phyloP scores from a whole-genome alignment of 768 basidiomycete genomes.

The Suillus cothurnatus region DNA sequence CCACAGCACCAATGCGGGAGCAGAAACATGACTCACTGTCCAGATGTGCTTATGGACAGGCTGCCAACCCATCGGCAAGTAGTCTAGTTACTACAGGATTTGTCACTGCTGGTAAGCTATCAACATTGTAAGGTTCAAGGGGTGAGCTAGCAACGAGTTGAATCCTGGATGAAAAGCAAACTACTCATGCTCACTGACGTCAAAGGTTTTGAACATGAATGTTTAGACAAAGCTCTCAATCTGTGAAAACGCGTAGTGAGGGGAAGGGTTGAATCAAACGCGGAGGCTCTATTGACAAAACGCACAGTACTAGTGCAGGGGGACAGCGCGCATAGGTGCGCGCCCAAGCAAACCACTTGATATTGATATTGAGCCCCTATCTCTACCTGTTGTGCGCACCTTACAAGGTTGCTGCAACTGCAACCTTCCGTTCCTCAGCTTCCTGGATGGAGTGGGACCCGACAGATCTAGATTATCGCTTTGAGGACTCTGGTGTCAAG shows the following conservation, averaged over 20 bases:
- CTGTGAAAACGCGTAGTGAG: no score
- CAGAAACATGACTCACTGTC: not conserved
- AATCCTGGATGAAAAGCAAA: not conserved
- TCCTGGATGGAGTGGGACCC: not conserved
- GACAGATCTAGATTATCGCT: not conserved
- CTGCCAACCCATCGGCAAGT: not conserved
- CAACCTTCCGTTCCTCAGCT: not conserved
- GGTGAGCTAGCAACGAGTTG: not conserved
- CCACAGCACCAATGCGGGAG: not conserved
- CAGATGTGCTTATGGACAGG: not conserved
- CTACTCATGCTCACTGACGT: not conserved
- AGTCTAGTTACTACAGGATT: not conserved
- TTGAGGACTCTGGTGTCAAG: not conserved
- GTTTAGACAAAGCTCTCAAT: no score
- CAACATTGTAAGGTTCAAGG: not conserved
- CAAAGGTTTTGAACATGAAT: no score
- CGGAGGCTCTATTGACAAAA: no score
- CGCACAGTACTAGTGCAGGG: no score
- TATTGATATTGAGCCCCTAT: constrained; percentile 24
- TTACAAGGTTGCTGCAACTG: not conserved
- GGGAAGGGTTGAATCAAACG: no score
- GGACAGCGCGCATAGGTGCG: no score
- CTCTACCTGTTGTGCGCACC: constrained; percentile 33
- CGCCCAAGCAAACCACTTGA: no score
- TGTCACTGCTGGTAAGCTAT: not conserved